phyloP scores from a whole-genome alignment of 495 filamentous ascomycete genomes.

The Penicillium turbatum region DNA sequence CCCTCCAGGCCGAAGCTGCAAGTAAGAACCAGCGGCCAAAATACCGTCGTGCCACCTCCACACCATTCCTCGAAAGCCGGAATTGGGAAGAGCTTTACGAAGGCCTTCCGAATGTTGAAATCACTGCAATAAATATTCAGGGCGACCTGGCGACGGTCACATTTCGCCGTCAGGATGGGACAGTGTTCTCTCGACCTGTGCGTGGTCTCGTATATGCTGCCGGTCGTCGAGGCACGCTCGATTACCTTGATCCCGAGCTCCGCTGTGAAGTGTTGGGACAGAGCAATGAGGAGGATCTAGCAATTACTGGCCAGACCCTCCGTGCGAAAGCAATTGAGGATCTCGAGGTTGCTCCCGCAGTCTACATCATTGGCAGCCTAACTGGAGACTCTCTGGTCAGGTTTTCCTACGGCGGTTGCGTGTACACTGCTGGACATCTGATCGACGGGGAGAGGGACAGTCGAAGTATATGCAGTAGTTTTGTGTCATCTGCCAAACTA shows the following conservation, averaged over 20 bases:
- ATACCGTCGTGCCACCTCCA: constrained; percentile 36
- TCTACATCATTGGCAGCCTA: constrained; percentile 62
- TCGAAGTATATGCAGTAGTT: constrained; percentile 18
- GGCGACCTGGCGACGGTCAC: constrained; percentile 37
- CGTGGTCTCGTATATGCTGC: constrained; percentile 56
- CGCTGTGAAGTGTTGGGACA: constrained; percentile 46
- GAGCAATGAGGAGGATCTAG: constrained; percentile 18
- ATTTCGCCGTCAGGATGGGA: constrained; percentile 46
- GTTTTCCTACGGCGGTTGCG: constrained; percentile 60
- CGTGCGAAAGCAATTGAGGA: constrained; percentile 50
- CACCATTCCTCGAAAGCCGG: constrained; percentile 42
- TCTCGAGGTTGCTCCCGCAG: constrained; percentile 50
- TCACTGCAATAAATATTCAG: constrained; percentile 39
- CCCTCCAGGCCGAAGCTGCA: constrained; percentile 21
- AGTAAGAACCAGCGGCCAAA: constrained; percentile 22
- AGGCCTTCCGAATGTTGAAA: constrained; percentile 54
- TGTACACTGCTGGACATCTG: constrained; percentile 54
- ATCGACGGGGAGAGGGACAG: constrained; percentile 23
- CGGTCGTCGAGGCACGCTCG: constrained; percentile 55
- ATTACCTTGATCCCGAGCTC: constrained; percentile 50
- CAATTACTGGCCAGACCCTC: constrained; percentile 54
- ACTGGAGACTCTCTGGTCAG: constrained; percentile 63
- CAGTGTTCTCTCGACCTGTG: constrained; percentile 41
- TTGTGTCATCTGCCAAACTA: constrained; percentile 13
- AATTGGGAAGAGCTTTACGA: constrained; percentile 54